Evolutionary conservation across 495 filamentous ascomycete genomes (phyloP), one percentile per base, ranked within the genome.

Genomic region (Monascus purpureus): DNA sequence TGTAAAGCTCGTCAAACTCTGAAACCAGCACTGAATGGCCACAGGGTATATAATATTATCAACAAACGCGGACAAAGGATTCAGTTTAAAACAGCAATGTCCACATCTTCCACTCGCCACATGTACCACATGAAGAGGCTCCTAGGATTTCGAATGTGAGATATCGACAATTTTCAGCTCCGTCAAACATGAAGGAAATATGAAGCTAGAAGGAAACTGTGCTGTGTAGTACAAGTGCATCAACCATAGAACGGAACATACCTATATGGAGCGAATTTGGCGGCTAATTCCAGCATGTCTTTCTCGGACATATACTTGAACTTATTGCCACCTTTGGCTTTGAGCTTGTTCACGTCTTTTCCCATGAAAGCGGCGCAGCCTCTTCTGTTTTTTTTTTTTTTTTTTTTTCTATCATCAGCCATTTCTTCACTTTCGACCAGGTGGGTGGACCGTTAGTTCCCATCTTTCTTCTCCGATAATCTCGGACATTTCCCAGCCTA

Each of bases 271-370:
- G 70, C 65, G 47, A 93, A 97, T 49, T 70, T 73, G 7, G 78
- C 82, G 2, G 82, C 74, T 32, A 79, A 55, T 42, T 87, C 77
- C 42, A 80, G 50, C 90, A 97, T 96, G 42, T 97, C 90, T 35
- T 71, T 68, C 55, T 97, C 90, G 8, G 68, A 65, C 83, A 95
- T 90, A 48, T 94, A 97, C 64, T 95, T 96, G 74, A 82, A 94
- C 63, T 96, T 95, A 33, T 83, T 82, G 36, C 70, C 68, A 14
- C 77, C 78, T 43, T 84, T 84, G 8, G 57, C 64, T 63, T 93
- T 95, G 36, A 94, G 50, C 52, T 83, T 90, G 15, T 57, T 70
- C 2, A 95, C 75, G 51, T 97, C 82, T 40, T 68, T 68, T 3
- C 90, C 92, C 29, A 80, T 57, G 45, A 90, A 87, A 1, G 80